Evolutionary conservation across 129 eudicot genomes (phyloP).

Genomic region (Ambrosia artemisiifolia): DNA sequence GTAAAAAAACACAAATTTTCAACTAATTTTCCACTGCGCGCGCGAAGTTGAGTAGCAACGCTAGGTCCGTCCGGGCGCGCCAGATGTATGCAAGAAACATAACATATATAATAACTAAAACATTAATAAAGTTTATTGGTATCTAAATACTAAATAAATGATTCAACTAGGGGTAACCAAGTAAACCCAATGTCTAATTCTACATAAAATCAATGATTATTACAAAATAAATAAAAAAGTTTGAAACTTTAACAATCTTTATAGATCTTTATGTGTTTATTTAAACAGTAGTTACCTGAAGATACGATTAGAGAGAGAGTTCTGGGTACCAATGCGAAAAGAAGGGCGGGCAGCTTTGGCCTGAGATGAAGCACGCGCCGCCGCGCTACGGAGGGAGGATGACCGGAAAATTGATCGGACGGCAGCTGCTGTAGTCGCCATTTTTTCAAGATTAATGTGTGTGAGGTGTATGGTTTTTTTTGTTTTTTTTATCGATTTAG

Average conservation of each 20-base stretch:
- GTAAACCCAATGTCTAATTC: neutral
- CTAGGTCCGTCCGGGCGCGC: too few species aligned
- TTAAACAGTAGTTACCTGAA: conserved; percentile 50
- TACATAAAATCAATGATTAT: neutral
- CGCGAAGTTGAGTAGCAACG: too few species aligned
- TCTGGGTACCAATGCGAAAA: conserved; percentile 47
- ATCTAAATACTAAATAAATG: too few species aligned
- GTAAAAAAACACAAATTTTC: too few species aligned
- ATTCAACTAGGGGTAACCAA: neutral
- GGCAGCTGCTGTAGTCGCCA: conserved; percentile 55
- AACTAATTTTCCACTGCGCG: too few species aligned
- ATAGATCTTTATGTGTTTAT: conserved; percentile 22
- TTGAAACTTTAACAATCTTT: neutral
- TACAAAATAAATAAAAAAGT: neutral
- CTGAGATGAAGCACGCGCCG: conserved; percentile 50
- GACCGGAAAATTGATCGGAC: conserved; percentile 76
- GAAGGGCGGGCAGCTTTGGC: conserved; percentile 49
- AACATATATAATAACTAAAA: too few species aligned
- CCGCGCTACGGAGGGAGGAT: conserved; percentile 58
- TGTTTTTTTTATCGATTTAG: neutral
- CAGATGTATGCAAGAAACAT: too few species aligned
- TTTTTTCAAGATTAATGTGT: neutral
- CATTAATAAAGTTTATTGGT: too few species aligned
- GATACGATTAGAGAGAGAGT: conserved; percentile 59
- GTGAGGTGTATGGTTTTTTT: conserved; percentile 6